Percentiles rank a stretch among this genome's conserved stretches.
These are phyloP conservation scores for Hawksworthiomyces lignivorus DNA, from an alignment of 2,329 filamentous ascomycete species.

Conservation along the genomic window DNA sequence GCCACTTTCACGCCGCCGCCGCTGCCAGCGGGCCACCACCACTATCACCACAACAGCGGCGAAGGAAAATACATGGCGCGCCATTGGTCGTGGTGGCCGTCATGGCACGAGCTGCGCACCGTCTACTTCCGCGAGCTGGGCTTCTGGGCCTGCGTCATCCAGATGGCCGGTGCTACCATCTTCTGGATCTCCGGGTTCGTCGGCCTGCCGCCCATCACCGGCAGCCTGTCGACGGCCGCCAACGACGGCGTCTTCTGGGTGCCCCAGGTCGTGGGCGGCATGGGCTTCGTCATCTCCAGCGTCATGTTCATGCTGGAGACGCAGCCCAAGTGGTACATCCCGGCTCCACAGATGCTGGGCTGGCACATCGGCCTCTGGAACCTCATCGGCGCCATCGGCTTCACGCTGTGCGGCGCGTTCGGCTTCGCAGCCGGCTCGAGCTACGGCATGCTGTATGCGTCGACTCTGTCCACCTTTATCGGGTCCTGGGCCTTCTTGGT, in stretches of 20 bases:
- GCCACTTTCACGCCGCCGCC: not conserved
- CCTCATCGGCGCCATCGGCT: constrained; percentile 54
- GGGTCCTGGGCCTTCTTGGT: constrained; percentile 43
- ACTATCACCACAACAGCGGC: too few relatives aligned
- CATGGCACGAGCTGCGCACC: constrained; percentile 44
- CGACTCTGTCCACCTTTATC: constrained; percentile 40
- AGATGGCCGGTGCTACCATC: constrained; percentile 51
- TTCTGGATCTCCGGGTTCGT: constrained; percentile 60
- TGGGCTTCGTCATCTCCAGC: constrained; percentile 52
- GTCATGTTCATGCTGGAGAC: constrained; percentile 59
- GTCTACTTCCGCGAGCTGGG: constrained; percentile 57
- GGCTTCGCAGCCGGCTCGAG: constrained; percentile 37
- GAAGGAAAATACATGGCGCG: too few relatives aligned
- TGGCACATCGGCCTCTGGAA: constrained; percentile 65
- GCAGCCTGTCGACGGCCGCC: constrained; percentile 35
- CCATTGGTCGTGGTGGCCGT: constrained; percentile 54
- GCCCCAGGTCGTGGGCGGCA: constrained; percentile 54
- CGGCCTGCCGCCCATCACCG: constrained; percentile 47
- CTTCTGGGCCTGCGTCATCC: constrained; percentile 51
- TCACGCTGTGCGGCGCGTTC: constrained; percentile 52
- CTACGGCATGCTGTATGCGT: constrained; percentile 36
- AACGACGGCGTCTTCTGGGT: constrained; percentile 54
- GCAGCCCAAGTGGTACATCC: constrained; percentile 54
- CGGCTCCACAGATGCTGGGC: constrained; percentile 47
- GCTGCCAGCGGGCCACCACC: constrained; percentile 12